These are phyloP conservation scores for Penicillium sp. DNA, from an alignment of 2,329 filamentous ascomycete species.

Conservation along the genomic window DNA sequence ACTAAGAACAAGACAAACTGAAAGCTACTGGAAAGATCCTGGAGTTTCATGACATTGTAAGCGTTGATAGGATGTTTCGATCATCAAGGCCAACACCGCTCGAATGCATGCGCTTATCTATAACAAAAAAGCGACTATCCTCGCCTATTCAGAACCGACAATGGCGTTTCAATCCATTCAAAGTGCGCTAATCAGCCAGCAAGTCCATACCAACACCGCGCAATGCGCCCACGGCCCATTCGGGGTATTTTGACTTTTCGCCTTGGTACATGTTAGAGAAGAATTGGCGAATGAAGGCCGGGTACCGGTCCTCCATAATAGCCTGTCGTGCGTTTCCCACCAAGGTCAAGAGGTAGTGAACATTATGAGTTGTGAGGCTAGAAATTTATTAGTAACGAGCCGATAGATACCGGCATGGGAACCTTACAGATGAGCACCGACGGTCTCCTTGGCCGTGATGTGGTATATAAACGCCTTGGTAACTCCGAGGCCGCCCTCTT, in stretches of 20 bases:
- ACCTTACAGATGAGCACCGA: constrained; percentile 65
- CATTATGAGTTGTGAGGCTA: constrained; percentile 89
- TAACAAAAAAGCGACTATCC: not conserved
- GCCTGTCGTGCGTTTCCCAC: constrained; percentile 72
- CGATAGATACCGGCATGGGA: not conserved
- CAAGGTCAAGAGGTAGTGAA: constrained; percentile 81
- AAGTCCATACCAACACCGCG: constrained; percentile 74
- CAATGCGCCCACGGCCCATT: constrained; percentile 79
- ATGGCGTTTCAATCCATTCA: too few relatives aligned
- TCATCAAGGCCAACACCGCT: not conserved
- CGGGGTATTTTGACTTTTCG: constrained; percentile 63
- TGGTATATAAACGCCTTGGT: constrained; percentile 89
- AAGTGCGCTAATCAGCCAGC: constrained; percentile 34
- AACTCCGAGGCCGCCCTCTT: constrained; percentile 69
- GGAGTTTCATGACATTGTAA: not conserved
- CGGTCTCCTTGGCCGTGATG: constrained; percentile 88
- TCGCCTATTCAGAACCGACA: not conserved
- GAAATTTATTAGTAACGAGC: constrained; percentile 22
- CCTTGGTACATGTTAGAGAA: constrained; percentile 66
- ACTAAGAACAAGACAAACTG: constrained; percentile 2
- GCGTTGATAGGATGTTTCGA: not conserved
- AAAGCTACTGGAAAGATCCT: not conserved
- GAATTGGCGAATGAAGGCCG: constrained; percentile 70
- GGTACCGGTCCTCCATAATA: constrained; percentile 75
- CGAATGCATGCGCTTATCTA: not conserved